Evolutionary conservation across 176 grass and related monocot genomes (phyloP).

Genomic region (Echinochloa phyllopogon): DNA sequence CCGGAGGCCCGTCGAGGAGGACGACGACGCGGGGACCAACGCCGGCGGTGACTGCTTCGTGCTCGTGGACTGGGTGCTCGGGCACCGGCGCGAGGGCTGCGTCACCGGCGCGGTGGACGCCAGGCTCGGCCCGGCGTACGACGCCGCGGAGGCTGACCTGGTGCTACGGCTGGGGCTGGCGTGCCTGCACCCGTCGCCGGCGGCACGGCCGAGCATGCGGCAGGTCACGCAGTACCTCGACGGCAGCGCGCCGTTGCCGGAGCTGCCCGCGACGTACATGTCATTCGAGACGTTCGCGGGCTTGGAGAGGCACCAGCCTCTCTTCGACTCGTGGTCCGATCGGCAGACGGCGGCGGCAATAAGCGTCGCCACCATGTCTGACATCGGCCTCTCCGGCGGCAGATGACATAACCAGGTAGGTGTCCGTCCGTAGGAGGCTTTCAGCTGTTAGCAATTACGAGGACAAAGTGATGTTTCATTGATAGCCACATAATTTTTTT

Average conservation of each 20-base stretch:
- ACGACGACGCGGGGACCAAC: not conserved
- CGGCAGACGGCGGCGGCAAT: not conserved
- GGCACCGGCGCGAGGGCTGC: constrained; percentile 45
- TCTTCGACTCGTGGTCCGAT: constrained; percentile 24
- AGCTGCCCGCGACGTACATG: constrained; percentile 39
- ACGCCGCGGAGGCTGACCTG: constrained; percentile 33
- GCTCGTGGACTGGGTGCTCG: constrained; percentile 52
- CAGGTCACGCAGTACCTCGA: constrained; percentile 49
- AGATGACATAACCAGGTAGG: not conserved
- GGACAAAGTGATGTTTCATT: not conserved
- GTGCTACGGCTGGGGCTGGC: constrained; percentile 47
- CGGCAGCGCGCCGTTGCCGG: constrained; percentile 34
- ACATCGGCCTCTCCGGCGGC: constrained; percentile 40
- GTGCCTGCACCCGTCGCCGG: constrained; percentile 53
- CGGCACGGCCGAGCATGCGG: constrained; percentile 43
- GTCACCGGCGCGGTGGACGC: constrained; percentile 48
- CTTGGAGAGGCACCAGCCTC: constrained; percentile 26
- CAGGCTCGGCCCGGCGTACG: constrained; percentile 40
- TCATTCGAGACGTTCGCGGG: constrained; percentile 12
- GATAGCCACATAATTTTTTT: too few relatives aligned
- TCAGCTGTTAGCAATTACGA: not conserved
- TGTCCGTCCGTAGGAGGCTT: constrained; percentile 2
- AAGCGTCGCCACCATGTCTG: constrained; percentile 38
- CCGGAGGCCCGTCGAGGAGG: constrained; percentile 43
- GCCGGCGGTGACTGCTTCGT: constrained; percentile 16